Base-by-base conservation (phyloP, 306 rosid species). In the Sicyos baderoa region DNA sequence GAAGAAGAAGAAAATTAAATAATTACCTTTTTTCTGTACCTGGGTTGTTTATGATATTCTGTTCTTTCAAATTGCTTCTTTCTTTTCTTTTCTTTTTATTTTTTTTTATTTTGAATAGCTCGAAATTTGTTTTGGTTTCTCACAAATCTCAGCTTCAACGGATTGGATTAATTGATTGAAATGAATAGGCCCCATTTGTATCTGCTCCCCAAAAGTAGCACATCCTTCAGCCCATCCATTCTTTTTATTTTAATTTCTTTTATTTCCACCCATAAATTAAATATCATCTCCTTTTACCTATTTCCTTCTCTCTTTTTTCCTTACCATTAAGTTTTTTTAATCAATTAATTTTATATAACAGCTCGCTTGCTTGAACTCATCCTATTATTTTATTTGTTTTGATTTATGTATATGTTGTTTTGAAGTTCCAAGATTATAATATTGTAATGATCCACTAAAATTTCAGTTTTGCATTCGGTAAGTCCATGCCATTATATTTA, bases 131-230 rank as follows among this genome's bases (percentile, higher is more conserved):
- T 32, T 32, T 32, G 37, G 37, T 32, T 32, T 32, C 5, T 32
- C 4, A 32, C 37, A 32, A 32, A 5, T 35, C 2, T 35, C 42
- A 35, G 79, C 74, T 76, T 80, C 48, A 61, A 77, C 37, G 83
- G 80, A 62, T 77, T 78, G 71, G 85, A 81, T 83, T 72, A 73
- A 63, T 74, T 54, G 56, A 76, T 85, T 47, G 16, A 47, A 11
- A 47, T 47, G 13, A 55, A 55, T 63, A 35, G 52, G 87, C 63
- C 79, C 91, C 95, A 77, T 82, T 82, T 82, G 71, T 74, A 81
- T 83, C 84, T 89, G 96, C 97, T 87, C 97, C 97, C 97, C 86
- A 87, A 91, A 91, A 86, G 90, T 75, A 79, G 79, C 88, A 80
- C 92, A 86, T 66, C 84, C 84, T 82, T 80, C 78, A 52, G 64